Conservation (phyloP, 257 asterid genomes). For the Scutellaria baicalensis region DNA sequence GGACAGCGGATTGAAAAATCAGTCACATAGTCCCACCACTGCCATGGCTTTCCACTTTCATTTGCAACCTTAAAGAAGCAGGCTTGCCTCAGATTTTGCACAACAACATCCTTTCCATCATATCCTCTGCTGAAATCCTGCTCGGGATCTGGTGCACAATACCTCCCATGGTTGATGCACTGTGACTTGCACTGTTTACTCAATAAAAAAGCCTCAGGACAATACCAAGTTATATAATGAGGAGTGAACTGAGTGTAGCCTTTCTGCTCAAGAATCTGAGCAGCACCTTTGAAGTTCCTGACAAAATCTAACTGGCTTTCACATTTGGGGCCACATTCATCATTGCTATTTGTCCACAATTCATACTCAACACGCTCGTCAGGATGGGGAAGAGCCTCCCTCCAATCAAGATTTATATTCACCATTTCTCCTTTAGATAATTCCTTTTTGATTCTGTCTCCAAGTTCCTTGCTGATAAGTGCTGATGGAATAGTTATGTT, state of each 20-base stretch:
- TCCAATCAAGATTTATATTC: conserved; percentile 80
- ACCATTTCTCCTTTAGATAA: conserved; percentile 69
- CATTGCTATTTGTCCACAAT: conserved; percentile 92
- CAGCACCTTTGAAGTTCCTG: conserved; percentile 77
- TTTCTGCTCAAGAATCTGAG: conserved; percentile 87
- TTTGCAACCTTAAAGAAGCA: conserved; percentile 66
- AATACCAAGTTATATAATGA: conserved; percentile 68
- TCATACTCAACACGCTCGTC: conserved; percentile 93
- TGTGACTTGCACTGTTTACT: conserved; percentile 73
- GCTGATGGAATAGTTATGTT: conserved; percentile 85
- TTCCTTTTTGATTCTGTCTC: conserved; percentile 67
- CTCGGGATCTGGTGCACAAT: conserved; percentile 76
- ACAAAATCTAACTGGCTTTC: conserved; percentile 78
- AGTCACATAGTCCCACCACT: conserved; percentile 74
- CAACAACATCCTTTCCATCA: conserved; percentile 72
- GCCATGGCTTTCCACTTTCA: conserved; percentile 66
- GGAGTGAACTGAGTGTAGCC: conserved; percentile 82
- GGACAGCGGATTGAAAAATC: conserved; percentile 67
- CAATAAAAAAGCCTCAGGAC: conserved; percentile 57
- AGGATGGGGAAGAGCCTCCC: conserved; percentile 96
- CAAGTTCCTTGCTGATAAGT: conserved; percentile 72
- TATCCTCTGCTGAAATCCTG: conserved; percentile 67
- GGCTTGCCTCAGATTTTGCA: conserved; percentile 57
- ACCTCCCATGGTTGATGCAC: conserved; percentile 70
- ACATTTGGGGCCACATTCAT: conserved; percentile 88